Evolutionary conservation across 352 stramenopile genomes (phyloP).

Genomic region (Salisapilia sapeloensis): DNA sequence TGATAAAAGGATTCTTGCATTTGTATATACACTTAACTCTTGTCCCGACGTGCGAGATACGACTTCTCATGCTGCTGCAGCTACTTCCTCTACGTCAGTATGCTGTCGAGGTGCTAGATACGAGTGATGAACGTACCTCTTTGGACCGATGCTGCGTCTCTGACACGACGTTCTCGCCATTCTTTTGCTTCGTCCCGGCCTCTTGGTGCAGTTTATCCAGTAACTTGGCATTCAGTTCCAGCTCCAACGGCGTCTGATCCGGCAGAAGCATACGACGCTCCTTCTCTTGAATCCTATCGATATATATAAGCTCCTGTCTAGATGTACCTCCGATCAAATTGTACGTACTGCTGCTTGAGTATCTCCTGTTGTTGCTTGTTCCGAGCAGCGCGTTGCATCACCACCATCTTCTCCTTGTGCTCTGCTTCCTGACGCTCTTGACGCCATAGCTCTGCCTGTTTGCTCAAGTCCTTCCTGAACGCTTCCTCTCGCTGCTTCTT

Average conservation of each 20-base stretch:
- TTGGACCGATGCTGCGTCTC: conserved; percentile 59
- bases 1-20: too few species aligned
- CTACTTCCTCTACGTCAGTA: conserved; percentile 3
- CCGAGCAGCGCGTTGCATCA: conserved; percentile 26
- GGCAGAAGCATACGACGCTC: conserved; percentile 33
- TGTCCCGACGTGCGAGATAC: conserved; percentile 6
- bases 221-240: conserved; percentile 55
- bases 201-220: conserved; percentile 59
- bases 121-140: conserved; percentile 17
- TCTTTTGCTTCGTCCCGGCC: conserved; percentile 12
- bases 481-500: conserved; percentile 41
- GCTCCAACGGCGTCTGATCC: conserved; percentile 49
- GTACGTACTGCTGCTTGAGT: conserved; percentile 47
- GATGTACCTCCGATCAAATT: too few species aligned
- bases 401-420: conserved; percentile 19
- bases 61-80: conserved; percentile 32
- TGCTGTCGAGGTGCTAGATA: background rate
- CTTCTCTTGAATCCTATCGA: conserved; percentile 53
- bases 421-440: conserved; percentile 45
- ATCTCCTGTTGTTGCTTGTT: conserved; percentile 46
- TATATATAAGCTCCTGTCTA: too few species aligned
- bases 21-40: too few species aligned
- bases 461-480: conserved; percentile 42
- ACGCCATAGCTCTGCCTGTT: conserved; percentile 68
- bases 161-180: conserved; percentile 29